Evolutionary conservation across 1,284 basidiomycete species (phyloP), one percentile per base, ranked within the genome.

Genomic region (Anthracocystis panici-leucophaei): DNA sequence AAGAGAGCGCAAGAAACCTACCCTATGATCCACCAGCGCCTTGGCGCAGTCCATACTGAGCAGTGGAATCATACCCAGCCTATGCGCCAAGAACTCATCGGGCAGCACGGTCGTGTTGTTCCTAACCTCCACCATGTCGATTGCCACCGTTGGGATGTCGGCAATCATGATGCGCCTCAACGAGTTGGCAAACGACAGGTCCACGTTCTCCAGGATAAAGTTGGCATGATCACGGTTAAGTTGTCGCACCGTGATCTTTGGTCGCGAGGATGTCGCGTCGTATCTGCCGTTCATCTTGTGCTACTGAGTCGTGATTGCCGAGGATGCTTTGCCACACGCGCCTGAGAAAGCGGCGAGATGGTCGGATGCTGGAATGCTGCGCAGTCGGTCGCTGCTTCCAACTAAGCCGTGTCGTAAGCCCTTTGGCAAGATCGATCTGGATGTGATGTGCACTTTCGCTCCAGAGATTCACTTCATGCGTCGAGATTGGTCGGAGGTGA

Each of bases 21-120:
- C 80, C 35, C 82, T 67, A 46, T 84, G 81, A 52, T 84, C 80
- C 5, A 83, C 75, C 44, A 85, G 58, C 42, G 76, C 81, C 45
- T 79, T 75, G 20, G 69, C 69, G 21, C 75, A 64, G 41, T 84
- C 78, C 75, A 79, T 82, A 56, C 93, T 96, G 51, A 93, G 88
- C 21, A 99, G 88, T 8, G 97, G 97, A 23, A 99, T 89, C 90
- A 98, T 92, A 23, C 97, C 97, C 25, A 99, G 88, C 48, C 97
- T 90, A 86, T 99, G 97, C 0, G 95, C 93, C 69, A 99, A 91
- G 87, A 97, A 97, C 87, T 99, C 97, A 86, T 99, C 97, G 1
- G 96, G 93, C 35, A 99, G 87, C 4, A 98, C 95, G 0, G 93
- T 92, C 9, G 94, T 96, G 85, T 99, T 99, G 63, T 90, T 90